phyloP scores from a whole-genome alignment of 352 stramenopile species.

The Lagenidium sp. region DNA sequence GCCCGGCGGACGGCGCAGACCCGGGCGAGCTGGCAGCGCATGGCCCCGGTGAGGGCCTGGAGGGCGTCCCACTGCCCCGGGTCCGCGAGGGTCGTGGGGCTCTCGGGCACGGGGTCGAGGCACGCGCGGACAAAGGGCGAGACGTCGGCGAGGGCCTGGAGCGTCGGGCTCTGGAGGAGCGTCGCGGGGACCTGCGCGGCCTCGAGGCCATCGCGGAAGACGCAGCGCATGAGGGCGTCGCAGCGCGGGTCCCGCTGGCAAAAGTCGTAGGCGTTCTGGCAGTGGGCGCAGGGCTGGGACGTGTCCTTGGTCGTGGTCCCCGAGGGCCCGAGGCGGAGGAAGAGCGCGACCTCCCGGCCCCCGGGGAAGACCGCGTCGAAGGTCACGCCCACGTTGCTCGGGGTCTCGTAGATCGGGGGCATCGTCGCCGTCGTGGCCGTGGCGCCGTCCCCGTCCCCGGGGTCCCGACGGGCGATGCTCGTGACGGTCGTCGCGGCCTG shows the following conservation, averaged over 20 bases:
- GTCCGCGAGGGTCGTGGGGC: conserved; percentile 1
- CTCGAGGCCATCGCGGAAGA: conserved; percentile 25
- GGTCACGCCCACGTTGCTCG: conserved; percentile 36
- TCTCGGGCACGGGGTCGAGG: no score
- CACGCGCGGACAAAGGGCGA: conserved; percentile 24
- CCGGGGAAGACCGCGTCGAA: conserved; percentile 26
- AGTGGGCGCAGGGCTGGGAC: conserved; percentile 38
- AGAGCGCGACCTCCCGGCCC: conserved; percentile 26
- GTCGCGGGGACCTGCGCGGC: conserved; percentile 7
- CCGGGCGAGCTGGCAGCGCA: conserved; percentile 43
- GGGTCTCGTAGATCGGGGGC: conserved; percentile 16
- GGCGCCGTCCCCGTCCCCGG: no score
- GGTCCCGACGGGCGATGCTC: conserved; percentile 29
- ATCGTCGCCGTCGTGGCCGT: background rate
- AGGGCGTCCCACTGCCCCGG: conserved; percentile 19
- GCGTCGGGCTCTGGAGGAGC: conserved; percentile 7
- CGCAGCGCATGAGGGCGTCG: conserved; percentile 21
- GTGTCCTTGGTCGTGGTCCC: conserved; percentile 27
- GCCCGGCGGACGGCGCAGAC: conserved; percentile 23
- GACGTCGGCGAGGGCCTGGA: conserved; percentile 19
- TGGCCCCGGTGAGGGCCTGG: conserved; percentile 33
- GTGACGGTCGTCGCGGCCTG: conserved; percentile 45
- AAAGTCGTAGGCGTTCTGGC: conserved; percentile 39
- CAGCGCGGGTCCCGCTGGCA: conserved; percentile 29
- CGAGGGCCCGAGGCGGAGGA: conserved; percentile 26